Percentiles rank a stretch among this genome's conserved stretches.
phyloP scores from a whole-genome alignment of 2,329 filamentous ascomycete species.

The Claviceps sp. region DNA sequence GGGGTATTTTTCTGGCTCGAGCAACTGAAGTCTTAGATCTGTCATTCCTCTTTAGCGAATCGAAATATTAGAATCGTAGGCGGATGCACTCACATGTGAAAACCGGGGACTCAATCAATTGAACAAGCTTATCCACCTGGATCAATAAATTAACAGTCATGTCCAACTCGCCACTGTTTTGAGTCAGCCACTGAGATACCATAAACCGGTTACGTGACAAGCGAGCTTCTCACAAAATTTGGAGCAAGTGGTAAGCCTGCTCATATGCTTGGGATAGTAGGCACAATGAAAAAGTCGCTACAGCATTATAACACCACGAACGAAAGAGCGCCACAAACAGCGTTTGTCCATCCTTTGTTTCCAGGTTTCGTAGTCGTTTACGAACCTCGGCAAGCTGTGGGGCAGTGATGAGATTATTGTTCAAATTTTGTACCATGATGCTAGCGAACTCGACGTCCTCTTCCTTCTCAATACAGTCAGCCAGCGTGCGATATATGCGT shows the following conservation, averaged over 20 bases:
- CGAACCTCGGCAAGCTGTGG: slow-evolving; percentile 84
- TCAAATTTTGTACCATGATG: slow-evolving; percentile 98
- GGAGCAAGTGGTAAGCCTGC: slow-evolving; percentile 88
- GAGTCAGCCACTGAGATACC: slow-evolving; percentile 4
- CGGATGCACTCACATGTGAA: slow-evolving; percentile 64
- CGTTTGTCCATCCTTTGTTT: slow-evolving; percentile 87
- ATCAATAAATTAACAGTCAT: slow-evolving; percentile 99
- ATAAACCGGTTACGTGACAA: neutral
- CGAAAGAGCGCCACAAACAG: slow-evolving; percentile 91
- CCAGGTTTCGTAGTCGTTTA: slow-evolving; percentile 78
- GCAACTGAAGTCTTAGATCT: slow-evolving; percentile 87
- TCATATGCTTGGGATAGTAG: slow-evolving; percentile 94
- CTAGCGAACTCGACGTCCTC: slow-evolving; percentile 97
- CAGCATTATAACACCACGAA: slow-evolving; percentile 97
- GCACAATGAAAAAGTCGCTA: slow-evolving; percentile 92
- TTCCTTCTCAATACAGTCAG: slow-evolving; percentile 93
- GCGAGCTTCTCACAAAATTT: slow-evolving; percentile 62
- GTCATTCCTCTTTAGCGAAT: neutral
- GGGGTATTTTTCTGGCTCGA: slow-evolving; percentile 90
- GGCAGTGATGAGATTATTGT: slow-evolving; percentile 97
- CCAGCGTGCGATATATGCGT: slow-evolving; percentile 86
- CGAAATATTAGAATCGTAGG: neutral
- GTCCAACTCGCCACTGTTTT: slow-evolving; percentile 74
- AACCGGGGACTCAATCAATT: slow-evolving; percentile 89
- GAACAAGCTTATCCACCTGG: slow-evolving; percentile 95